Conservation (phyloP, 441 rosid genomes). For the Pelargonium cotyledonis region DNA sequence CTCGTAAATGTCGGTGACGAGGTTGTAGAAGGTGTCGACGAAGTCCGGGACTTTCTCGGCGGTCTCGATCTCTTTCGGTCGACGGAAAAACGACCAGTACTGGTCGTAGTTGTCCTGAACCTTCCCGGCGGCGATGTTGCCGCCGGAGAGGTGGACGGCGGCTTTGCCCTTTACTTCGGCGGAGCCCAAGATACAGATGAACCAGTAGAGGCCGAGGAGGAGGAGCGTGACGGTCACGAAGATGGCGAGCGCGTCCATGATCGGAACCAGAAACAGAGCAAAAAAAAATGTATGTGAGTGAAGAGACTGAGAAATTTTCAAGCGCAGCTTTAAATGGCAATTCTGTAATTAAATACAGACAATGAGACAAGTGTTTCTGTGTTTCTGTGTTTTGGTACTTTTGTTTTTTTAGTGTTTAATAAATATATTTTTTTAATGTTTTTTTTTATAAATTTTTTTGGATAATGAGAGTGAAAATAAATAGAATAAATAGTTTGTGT, state of each 20-base stretch:
- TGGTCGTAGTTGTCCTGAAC: constrained; percentile 66
- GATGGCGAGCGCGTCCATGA: constrained; percentile 54
- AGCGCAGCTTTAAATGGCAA: no score
- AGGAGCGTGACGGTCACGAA: constrained; percentile 59
- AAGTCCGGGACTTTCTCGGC: constrained; percentile 77
- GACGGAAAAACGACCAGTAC: constrained; percentile 85
- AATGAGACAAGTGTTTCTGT: no score
- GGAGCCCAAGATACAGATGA: constrained; percentile 69
- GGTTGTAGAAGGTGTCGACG: constrained; percentile 82
- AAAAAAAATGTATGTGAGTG: no score
- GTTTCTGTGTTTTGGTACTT: no score
- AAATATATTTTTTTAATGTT: no score
- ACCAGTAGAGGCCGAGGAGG: constrained; percentile 75
- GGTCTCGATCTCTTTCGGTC: constrained; percentile 72
- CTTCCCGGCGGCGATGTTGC: constrained; percentile 81
- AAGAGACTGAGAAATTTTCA: no score
- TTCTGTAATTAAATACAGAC: no score
- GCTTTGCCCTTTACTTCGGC: constrained; percentile 74
- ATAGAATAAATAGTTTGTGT: no score
- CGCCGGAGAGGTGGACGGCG: constrained; percentile 71
- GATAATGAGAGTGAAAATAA: no score
- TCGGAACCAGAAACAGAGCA: no score
- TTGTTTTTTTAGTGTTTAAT: no score
- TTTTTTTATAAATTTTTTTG: no score
- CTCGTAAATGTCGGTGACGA: constrained; percentile 91